Evolutionary conservation across 108 stramenopile species (phyloP).

Genomic region (Pseudonitzschia delicatissima): DNA sequence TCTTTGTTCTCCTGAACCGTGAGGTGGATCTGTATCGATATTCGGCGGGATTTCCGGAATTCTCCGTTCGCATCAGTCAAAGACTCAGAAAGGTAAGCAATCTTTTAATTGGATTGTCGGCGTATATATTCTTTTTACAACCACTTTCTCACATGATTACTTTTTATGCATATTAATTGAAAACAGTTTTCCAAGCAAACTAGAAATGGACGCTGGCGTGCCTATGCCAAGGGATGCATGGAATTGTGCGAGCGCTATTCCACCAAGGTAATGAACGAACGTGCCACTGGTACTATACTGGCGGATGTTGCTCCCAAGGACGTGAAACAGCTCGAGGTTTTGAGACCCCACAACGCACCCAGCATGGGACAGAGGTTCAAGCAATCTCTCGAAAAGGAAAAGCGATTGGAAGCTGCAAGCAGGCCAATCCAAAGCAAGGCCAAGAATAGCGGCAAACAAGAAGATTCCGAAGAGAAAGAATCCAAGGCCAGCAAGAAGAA

Average conservation of each 20-base stretch:
- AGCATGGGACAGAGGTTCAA: constrained; percentile 80
- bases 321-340: constrained; percentile 73
- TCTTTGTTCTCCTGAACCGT: constrained; percentile 75
- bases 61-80: constrained; percentile 66
- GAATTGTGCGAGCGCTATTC: constrained; percentile 77
- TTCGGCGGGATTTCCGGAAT: constrained; percentile 86
- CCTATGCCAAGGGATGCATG: constrained; percentile 79
- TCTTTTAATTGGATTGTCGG: background rate
- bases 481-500: background rate
- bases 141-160: background rate
- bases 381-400: constrained; percentile 76
- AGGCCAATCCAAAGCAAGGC: constrained; percentile 31
- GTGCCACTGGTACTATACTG: constrained; percentile 31
- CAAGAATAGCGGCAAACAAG: constrained; percentile 21
- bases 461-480: constrained; percentile 23
- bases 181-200: constrained; percentile 76
- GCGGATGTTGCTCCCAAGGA: constrained; percentile 79
- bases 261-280: constrained; percentile 42
- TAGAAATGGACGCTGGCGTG: constrained; percentile 69
- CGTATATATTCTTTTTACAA: background rate
- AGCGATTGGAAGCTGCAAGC: constrained; percentile 32
- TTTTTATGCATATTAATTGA: background rate
- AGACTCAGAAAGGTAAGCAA: constrained; percentile 63
- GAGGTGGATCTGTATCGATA: constrained; percentile 87
- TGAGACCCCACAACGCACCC: constrained; percentile 59